Conservation (phyloP, 1,284 basidiomycete species). For the Cutaneotrichosporon spelunceum region DNA sequence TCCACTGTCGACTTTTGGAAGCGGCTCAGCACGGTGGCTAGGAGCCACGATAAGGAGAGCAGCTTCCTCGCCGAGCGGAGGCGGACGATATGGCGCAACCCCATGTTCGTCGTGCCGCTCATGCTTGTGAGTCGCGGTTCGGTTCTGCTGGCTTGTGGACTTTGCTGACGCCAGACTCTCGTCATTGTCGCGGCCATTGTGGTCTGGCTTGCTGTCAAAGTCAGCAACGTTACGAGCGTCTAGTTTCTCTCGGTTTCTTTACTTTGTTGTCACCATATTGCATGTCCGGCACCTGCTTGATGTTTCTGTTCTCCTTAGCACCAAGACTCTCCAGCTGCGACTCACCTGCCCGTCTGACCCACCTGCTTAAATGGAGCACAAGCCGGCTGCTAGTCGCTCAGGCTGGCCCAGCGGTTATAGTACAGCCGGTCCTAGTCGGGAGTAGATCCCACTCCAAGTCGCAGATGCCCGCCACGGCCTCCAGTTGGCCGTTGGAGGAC, state of each 20-base stretch:
- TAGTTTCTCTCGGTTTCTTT: background rate
- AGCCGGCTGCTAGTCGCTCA: no score
- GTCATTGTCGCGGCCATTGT: constrained; percentile 16
- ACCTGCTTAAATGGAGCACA: no score
- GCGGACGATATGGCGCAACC: constrained; percentile 20
- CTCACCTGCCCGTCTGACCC: no score
- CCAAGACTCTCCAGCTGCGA: no score
- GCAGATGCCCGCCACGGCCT: no score
- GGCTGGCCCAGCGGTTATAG: no score
- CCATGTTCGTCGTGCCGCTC: constrained; percentile 22
- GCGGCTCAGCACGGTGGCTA: constrained; percentile 31
- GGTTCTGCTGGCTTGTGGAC: no score
- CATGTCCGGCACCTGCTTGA: constrained; percentile 7
- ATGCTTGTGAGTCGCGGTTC: constrained; percentile 18
- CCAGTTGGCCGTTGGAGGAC: no score
- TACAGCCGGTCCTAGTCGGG: no score
- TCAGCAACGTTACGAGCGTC: background rate
- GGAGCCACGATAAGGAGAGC: constrained; percentile 21
- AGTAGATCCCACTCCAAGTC: no score
- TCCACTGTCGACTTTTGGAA: constrained; percentile 46
- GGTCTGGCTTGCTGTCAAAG: constrained; percentile 11
- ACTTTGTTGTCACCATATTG: constrained; percentile 9
- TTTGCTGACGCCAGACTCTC: constrained; percentile 7
- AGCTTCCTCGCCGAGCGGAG: constrained; percentile 13
- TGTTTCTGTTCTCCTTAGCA: constrained; percentile 6